Percentiles rank a stretch among this genome's conserved stretches.
phyloP scores from a whole-genome alignment of 306 rosid genomes.

The Abrus pulchellus region DNA sequence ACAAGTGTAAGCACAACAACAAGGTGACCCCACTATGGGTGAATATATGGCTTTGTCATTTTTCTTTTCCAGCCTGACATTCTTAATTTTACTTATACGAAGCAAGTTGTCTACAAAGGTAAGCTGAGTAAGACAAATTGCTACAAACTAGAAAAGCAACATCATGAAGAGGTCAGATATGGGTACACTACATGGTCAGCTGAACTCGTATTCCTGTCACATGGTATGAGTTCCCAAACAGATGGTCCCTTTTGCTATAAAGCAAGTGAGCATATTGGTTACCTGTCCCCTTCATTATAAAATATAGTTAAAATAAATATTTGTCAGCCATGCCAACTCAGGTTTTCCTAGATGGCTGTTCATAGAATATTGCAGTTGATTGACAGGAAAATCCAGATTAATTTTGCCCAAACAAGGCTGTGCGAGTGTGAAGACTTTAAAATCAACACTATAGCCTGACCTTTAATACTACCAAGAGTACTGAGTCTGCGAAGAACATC shows the following conservation, averaged over 20 bases:
- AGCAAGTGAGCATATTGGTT: conserved; percentile 1
- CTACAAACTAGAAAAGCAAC: conserved; percentile 1
- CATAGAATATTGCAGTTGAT: conserved; percentile 2
- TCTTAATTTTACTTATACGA: conserved; percentile 29
- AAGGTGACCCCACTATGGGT: conserved; percentile 5
- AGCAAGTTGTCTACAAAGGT: conserved; percentile 20
- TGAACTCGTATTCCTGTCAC: conserved; percentile 5
- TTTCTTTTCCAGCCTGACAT: not conserved
- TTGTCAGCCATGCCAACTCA: conserved; percentile 14
- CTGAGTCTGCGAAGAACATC: conserved; percentile 68
- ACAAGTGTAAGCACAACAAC: conserved; percentile 26
- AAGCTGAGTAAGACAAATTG: conserved; percentile 20
- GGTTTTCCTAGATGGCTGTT: conserved; percentile 39
- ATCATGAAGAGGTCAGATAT: conserved; percentile 9
- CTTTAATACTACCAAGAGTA: conserved; percentile 70
- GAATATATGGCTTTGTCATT: conserved; percentile 5
- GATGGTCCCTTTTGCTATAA: not conserved
- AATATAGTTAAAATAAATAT: conserved; percentile 24
- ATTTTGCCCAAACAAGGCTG: conserved; percentile 22
- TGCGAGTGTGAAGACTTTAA: conserved; percentile 16
- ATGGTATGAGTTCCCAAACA: not conserved
- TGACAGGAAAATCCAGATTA: conserved; percentile 30
- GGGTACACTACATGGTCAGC: conserved; percentile 27
- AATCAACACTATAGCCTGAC: conserved; percentile 50
- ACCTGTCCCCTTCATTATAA: not conserved